Evolutionary conservation across 495 filamentous ascomycete genomes (phyloP), one percentile per base, ranked within the genome.

Genomic region (Aspergillus homomorphus): DNA sequence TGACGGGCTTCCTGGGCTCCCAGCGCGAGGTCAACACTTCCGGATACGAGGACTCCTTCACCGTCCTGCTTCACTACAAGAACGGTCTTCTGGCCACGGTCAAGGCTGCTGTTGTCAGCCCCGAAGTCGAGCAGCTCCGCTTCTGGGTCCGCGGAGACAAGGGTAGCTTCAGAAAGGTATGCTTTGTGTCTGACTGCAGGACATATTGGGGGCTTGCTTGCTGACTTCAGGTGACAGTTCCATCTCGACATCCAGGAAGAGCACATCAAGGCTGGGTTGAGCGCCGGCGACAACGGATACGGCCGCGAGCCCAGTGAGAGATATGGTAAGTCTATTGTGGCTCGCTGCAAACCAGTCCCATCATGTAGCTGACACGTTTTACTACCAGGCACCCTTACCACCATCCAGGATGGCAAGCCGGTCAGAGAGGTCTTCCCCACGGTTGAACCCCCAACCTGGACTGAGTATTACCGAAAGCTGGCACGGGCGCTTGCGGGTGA

Each of bases 71-170:
- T 58, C 83, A 84, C 59, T 94, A 92, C 71, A 77, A 74, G 33
- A 70, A 72, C 19, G 80, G 76, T 2, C 58, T 84, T 49, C 61
- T 89, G 61, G 89, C 82, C 21, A 85, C 83, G 28, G 86, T 84
- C 54, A 89, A 89, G 67, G 87, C 85, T 22, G 83, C 77, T 19
- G 84, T 89, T n/a, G 76, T 89, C 19, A 89, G 85, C 58, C 81
- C 83, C 14, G 89, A 92, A 73, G 77, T 72, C 28, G 77, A 82
- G 61, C 91, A 96, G 72, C 68, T 89, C 61, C 73, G 90, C 54
- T 96, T 87, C 76, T 90, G 90, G 85, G 83, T 96, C 8, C 76
- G 91, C 20, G 91, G 91, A 16, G 84, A 85, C 5, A 86, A 90
- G 68, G 91, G 87, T 1, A 90, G 86, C 63, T 96, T 86, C 68